phyloP scores from a whole-genome alignment of 2,329 filamentous ascomycete species.

The Aspergillus candidus region DNA sequence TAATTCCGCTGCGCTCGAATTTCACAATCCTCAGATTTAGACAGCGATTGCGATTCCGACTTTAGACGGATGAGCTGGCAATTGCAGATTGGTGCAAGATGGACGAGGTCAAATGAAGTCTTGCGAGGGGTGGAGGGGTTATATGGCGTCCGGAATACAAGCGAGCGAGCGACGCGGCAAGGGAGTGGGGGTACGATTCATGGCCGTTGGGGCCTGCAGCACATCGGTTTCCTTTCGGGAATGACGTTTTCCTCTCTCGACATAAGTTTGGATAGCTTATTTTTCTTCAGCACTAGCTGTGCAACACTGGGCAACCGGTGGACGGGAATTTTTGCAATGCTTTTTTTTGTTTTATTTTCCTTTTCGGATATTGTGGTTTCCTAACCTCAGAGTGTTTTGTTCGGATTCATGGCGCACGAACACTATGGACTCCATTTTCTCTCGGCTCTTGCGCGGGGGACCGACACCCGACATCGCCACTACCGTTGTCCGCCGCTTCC shows the following conservation, averaged over 20 bases:
- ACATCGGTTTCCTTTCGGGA: background rate
- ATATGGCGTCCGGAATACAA: background rate
- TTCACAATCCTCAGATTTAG: background rate
- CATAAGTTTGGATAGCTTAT: too few relatives aligned
- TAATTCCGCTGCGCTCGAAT: background rate
- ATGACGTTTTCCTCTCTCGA: too few relatives aligned
- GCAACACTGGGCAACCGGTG: background rate
- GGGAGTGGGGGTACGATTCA: too few relatives aligned
- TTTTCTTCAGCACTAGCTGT: too few relatives aligned
- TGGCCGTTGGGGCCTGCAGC: background rate
- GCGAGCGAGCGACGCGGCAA: background rate
- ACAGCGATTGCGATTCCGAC: background rate
- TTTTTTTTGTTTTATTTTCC: too few relatives aligned
- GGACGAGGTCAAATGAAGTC: too few relatives aligned
- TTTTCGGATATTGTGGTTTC: too few relatives aligned
- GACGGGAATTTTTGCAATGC: background rate
- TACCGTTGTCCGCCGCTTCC: background rate
- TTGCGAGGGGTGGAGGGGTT: background rate
- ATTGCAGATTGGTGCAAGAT: too few relatives aligned
- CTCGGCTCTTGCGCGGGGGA: constrained; percentile 8
- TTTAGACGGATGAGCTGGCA: background rate
- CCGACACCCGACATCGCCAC: background rate
- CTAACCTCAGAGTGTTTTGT: background rate
- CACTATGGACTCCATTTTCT: background rate
- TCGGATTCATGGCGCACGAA: background rate